Percentiles rank a stretch among this genome's conserved stretches.
Evolutionary conservation across 768 basidiomycete genomes (phyloP).

Genomic region (Suillus spraguei): DNA sequence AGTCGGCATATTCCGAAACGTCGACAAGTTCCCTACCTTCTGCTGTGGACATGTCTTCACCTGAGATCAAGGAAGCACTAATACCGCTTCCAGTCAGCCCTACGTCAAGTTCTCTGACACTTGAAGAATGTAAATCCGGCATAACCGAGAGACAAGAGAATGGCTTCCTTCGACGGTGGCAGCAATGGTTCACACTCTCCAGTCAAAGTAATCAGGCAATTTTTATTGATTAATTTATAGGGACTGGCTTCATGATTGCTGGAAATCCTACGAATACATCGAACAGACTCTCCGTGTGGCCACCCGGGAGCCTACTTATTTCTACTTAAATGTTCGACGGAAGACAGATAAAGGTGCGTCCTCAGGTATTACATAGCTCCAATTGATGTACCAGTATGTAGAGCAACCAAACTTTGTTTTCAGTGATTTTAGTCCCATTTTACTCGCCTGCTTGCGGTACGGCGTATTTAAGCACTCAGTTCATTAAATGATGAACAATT

Average conservation of each 20-base stretch:
- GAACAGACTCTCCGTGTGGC: background rate
- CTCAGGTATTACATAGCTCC: background rate
- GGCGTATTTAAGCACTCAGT: background rate
- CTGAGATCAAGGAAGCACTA: background rate
- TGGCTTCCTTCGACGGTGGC: constrained; percentile 12
- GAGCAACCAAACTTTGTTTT: background rate
- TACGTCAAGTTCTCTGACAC: background rate
- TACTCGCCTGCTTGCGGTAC: constrained; percentile 5
- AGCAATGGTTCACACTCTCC: constrained; percentile 4
- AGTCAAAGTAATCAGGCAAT: background rate
- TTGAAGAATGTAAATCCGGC: background rate
- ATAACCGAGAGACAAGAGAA: constrained; percentile 9
- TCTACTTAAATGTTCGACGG: constrained; percentile 5
- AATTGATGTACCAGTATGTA: background rate
- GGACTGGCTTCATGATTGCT: constrained; percentile 2
- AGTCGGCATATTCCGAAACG: background rate
- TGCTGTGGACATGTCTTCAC: background rate
- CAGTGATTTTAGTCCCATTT: constrained; percentile 1
- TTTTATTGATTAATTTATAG: constrained; percentile 10
- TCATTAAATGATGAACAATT: background rate
- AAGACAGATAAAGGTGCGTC: constrained; percentile 1
- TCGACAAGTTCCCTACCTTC: background rate
- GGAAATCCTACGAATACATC: constrained; percentile 4
- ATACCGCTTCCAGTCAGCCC: background rate
- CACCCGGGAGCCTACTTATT: constrained; percentile 1